phyloP scores from a whole-genome alignment of 768 basidiomycete species.

The Xanthoconium stramineum region DNA sequence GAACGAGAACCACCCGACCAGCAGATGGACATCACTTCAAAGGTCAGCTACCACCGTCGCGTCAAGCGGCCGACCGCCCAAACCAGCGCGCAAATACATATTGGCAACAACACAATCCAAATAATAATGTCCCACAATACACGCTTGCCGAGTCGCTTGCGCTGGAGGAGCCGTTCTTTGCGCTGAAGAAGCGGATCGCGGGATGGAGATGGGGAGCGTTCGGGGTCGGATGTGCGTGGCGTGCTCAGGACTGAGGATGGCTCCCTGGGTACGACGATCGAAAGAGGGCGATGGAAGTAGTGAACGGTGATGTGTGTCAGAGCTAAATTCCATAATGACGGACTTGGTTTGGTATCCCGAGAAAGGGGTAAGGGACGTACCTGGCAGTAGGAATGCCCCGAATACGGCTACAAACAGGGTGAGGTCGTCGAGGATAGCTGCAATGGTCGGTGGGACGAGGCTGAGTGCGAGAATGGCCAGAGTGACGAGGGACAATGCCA shows the following conservation, averaged over 20 bases:
- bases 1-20: conserved; percentile 1
- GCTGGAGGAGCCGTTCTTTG: conserved; percentile 84
- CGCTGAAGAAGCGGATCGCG: conserved; percentile 74
- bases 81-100: conserved; percentile 51
- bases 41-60: conserved; percentile 47
- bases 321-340: conserved; percentile 36
- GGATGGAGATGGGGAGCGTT: conserved; percentile 28
- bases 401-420: conserved; percentile 49
- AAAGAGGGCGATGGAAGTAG: conserved; percentile 78
- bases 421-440: conserved; percentile 43
- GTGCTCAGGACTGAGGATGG: conserved; percentile 25
- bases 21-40: neutral
- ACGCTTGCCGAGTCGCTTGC: conserved; percentile 63
- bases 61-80: conserved; percentile 57
- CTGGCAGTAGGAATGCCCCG: conserved; percentile 63
- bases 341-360: neutral
- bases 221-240: conserved; percentile 16
- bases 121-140: conserved; percentile 83
- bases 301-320: conserved; percentile 78
- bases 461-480: conserved; percentile 43
- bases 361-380: conserved; percentile 29
- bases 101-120: conserved; percentile 66
- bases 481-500: conserved; percentile 44
- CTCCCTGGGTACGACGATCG: conserved; percentile 72
- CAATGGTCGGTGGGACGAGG: conserved; percentile 40